Percentiles rank a stretch among this genome's conserved stretches.
Conservation (phyloP, 176 grass and related monocot species). For the Oryza nivara region DNA sequence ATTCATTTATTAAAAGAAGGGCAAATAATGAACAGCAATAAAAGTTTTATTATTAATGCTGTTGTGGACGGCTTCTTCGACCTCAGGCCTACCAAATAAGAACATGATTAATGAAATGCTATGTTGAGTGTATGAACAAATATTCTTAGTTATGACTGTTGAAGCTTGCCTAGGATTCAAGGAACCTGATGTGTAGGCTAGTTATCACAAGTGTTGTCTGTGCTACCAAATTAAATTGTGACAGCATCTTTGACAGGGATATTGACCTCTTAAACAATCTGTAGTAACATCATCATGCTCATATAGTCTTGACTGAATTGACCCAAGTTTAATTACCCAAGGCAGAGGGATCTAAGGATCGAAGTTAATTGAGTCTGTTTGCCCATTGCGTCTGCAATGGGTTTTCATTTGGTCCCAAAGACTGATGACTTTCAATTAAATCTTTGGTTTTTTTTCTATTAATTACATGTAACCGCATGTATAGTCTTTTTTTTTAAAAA, state of each 20-base stretch:
- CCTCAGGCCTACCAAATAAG: background rate
- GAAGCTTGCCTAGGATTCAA: background rate
- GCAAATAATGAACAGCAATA: too few relatives aligned
- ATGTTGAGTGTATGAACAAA: background rate
- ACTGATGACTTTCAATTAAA: background rate
- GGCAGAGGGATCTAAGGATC: background rate
- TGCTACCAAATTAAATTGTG: slow-evolving; percentile 9
- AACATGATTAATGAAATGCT: background rate
- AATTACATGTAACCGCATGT: background rate
- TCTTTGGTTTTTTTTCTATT: background rate
- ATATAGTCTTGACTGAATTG: background rate
- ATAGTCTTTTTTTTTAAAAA: background rate
- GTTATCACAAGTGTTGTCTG: background rate
- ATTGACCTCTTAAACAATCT: background rate
- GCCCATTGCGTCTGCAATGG: background rate
- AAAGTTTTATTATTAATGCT: background rate
- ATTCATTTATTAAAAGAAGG: too few relatives aligned
- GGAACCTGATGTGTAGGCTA: background rate
- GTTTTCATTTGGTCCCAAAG: background rate
- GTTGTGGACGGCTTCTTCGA: background rate
- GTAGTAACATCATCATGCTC: background rate
- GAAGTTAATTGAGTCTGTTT: background rate
- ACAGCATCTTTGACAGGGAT: background rate
- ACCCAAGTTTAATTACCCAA: background rate
- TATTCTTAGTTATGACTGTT: background rate